Evolutionary conservation across 2,329 filamentous ascomycete genomes (phyloP).

Genomic region (Microcyclospora pomicola): DNA sequence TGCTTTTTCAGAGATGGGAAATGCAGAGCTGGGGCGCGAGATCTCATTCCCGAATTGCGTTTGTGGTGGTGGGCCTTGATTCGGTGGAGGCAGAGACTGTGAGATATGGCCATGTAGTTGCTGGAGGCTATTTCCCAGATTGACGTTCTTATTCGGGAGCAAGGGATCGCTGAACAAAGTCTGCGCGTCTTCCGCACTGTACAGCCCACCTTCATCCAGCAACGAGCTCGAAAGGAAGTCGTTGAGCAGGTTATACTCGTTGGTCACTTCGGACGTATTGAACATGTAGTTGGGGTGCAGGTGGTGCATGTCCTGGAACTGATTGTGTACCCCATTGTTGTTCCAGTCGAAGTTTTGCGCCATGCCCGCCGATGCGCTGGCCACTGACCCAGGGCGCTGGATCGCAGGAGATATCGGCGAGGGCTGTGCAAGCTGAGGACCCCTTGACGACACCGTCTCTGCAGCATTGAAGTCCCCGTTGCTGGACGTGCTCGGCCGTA

Average conservation of each 20-base stretch:
- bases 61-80: slow-evolving; percentile 19
- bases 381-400: slow-evolving; percentile 26
- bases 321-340: slow-evolving; percentile 60
- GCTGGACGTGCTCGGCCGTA: background rate
- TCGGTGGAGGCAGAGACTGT: slow-evolving; percentile 1
- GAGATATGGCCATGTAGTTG: slow-evolving; percentile 17
- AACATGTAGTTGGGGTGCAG: slow-evolving; percentile 94
- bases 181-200: slow-evolving; percentile 29
- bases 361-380: background rate
- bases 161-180: slow-evolving; percentile 48
- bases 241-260: slow-evolving; percentile 92
- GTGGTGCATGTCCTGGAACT: slow-evolving; percentile 87
- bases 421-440: slow-evolving; percentile 57
- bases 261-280: slow-evolving; percentile 80
- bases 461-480: slow-evolving; percentile 3
- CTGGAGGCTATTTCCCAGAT: slow-evolving; percentile 26
- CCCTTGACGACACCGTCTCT: slow-evolving; percentile 1
- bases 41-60: slow-evolving; percentile 40
- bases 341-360: slow-evolving; percentile 50
- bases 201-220: slow-evolving; percentile 51
- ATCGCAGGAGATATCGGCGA: slow-evolving; percentile 53
- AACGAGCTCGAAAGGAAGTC: slow-evolving; percentile 90
- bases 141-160: slow-evolving; percentile 31
- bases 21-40: slow-evolving; percentile 46
- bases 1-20: slow-evolving; percentile 51